phyloP scores from a whole-genome alignment of 306 rosid genomes.

The Vicia sativa region DNA sequence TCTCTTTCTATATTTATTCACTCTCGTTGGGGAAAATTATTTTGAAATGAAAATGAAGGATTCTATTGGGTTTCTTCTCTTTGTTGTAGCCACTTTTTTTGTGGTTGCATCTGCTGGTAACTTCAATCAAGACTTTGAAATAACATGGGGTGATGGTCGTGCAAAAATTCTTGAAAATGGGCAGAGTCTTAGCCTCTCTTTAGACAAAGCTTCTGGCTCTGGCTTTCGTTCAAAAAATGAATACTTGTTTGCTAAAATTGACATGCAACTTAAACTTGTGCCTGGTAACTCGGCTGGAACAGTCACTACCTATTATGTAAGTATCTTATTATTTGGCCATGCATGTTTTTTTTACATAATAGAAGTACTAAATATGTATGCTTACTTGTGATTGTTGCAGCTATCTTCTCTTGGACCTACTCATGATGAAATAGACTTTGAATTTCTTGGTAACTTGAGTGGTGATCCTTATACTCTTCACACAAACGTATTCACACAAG shows the following conservation, averaged over 20 bases:
- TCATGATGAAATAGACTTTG: conserved; percentile 71
- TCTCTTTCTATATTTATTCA: background rate
- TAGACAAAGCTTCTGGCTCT: conserved; percentile 55
- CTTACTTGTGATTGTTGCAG: conserved; percentile 41
- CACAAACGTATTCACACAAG: conserved; percentile 60
- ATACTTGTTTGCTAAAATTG: conserved; percentile 63
- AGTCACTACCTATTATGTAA: conserved; percentile 61
- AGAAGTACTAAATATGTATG: background rate
- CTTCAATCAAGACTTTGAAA: conserved; percentile 51
- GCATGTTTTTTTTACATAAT: too few relatives aligned
- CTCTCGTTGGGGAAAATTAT: background rate
- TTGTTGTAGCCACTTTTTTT: conserved; percentile 2
- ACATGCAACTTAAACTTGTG: conserved; percentile 68
- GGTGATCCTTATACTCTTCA: conserved; percentile 73
- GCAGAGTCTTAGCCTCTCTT: conserved; percentile 44
- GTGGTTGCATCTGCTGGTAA: conserved; percentile 29
- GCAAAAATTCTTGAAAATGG: conserved; percentile 50
- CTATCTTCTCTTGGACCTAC: conserved; percentile 55
- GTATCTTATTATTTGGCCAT: too few relatives aligned
- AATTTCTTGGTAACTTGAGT: conserved; percentile 68
- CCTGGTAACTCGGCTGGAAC: conserved; percentile 67
- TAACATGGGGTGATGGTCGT: conserved; percentile 66
- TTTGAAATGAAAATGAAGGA: conserved; percentile 1
- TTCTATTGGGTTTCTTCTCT: conserved; percentile 8
- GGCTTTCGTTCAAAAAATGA: conserved; percentile 54